These are phyloP conservation scores for Exophiala lecanii-corni DNA, from an alignment of 2,329 filamentous ascomycete species.

Conservation along the genomic window DNA sequence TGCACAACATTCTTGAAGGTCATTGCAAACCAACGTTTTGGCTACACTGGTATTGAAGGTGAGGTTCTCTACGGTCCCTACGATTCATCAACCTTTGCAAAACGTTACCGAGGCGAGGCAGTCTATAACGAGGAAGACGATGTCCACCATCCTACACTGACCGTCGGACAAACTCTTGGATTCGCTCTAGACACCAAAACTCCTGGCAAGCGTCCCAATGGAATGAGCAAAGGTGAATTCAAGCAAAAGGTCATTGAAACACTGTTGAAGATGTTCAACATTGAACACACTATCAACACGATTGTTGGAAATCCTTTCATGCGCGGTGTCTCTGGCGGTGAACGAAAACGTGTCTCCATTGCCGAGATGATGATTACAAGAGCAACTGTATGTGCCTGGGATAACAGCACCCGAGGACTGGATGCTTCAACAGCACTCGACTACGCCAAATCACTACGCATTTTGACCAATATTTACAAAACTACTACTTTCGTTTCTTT, in stretches of 20 bases:
- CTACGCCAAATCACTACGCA: slow-evolving; percentile 65
- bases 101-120: slow-evolving; percentile 72
- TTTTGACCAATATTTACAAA: slow-evolving; percentile 78
- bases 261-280: slow-evolving; percentile 88
- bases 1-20: slow-evolving; percentile 67
- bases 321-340: slow-evolving; percentile 73
- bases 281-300: slow-evolving; percentile 80
- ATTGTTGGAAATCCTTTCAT: slow-evolving; percentile 79
- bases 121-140: slow-evolving; percentile 87
- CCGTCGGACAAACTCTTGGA: slow-evolving; percentile 78
- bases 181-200: slow-evolving; percentile 84
- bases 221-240: slow-evolving; percentile 68
- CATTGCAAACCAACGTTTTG: slow-evolving; percentile 62
- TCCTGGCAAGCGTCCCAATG: slow-evolving; percentile 71
- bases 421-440: slow-evolving; percentile 65
- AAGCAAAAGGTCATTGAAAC: slow-evolving; percentile 69
- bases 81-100: slow-evolving; percentile 62
- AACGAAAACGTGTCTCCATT: slow-evolving; percentile 75
- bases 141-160: slow-evolving; percentile 77
- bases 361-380: slow-evolving; percentile 77
- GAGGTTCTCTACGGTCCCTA: slow-evolving; percentile 76
- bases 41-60: slow-evolving; percentile 59
- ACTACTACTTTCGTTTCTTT: slow-evolving; percentile 80
- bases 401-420: slow-evolving; percentile 67
- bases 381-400: slow-evolving; percentile 69